These are phyloP conservation scores for Zoysia matrella DNA, from an alignment of 202 grass and related monocot genomes.

Conservation along the genomic window DNA sequence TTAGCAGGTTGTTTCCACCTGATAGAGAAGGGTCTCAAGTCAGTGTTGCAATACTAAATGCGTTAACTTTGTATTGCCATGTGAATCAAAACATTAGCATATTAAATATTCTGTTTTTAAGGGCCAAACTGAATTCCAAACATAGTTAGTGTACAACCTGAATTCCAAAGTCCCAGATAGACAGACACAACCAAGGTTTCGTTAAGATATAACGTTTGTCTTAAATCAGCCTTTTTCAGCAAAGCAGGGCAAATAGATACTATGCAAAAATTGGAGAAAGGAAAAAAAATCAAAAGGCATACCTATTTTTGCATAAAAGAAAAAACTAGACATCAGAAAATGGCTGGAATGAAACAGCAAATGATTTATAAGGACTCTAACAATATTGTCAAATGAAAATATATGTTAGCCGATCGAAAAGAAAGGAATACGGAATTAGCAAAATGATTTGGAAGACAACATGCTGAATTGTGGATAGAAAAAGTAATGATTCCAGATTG, in stretches of 20 bases:
- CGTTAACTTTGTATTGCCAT: conserved; percentile 2
- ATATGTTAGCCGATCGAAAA: not conserved
- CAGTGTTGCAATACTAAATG: conserved; percentile 2
- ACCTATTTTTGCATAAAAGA: not conserved
- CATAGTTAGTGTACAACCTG: not conserved
- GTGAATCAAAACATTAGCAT: conserved; percentile 4
- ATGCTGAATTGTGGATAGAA: not conserved
- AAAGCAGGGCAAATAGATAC: not conserved
- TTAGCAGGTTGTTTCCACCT: no score
- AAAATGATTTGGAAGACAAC: not conserved
- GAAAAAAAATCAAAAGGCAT: not conserved
- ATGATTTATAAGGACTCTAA: conserved; percentile 12
- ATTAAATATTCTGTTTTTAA: not conserved
- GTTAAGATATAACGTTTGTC: not conserved
- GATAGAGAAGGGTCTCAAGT: not conserved
- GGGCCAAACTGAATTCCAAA: conserved; percentile 5
- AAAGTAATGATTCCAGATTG: not conserved
- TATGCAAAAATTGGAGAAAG: not conserved
- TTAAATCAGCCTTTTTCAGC: conserved; percentile 3
- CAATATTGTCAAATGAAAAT: conserved; percentile 27
- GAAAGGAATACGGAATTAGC: not conserved
- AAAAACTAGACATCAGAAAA: not conserved
- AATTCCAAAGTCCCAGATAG: no score
- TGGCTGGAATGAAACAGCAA: not conserved
- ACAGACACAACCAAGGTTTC: not conserved